These are phyloP conservation scores for Coniella lustricola DNA, from an alignment of 2,329 filamentous ascomycete species.

Conservation along the genomic window DNA sequence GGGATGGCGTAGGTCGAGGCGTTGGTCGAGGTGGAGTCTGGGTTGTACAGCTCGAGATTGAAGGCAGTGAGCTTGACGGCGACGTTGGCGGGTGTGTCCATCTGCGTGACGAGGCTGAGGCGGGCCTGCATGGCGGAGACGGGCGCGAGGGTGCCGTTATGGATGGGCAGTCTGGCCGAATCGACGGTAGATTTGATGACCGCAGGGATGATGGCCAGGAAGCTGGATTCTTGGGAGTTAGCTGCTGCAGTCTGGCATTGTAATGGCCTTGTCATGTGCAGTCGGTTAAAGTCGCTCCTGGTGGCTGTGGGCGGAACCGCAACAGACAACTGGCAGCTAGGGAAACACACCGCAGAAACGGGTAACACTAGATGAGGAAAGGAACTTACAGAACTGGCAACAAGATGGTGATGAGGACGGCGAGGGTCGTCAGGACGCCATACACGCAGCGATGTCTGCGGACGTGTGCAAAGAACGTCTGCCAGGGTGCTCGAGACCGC, in stretches of 20 bases:
- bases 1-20: constrained; percentile 25
- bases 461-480: too few species aligned
- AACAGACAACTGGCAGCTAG: too few species aligned
- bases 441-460: too few species aligned
- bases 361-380: too few species aligned
- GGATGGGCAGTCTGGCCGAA: constrained; percentile 32
- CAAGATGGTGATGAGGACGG: not conserved
- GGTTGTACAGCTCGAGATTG: constrained; percentile 34
- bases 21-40: constrained; percentile 12
- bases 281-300: too few species aligned
- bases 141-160: constrained; percentile 28
- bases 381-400: not conserved
- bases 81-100: constrained; percentile 31
- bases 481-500: too few species aligned
- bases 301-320: too few species aligned
- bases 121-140: constrained; percentile 27
- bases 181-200: constrained; percentile 38
- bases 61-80: constrained; percentile 28
- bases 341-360: too few species aligned
- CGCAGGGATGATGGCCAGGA: constrained; percentile 38
- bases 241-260: not conserved
- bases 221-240: constrained; percentile 28
- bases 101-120: constrained; percentile 29
- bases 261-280: too few species aligned
- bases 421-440: too few species aligned